These are phyloP conservation scores for Mimosa bimucronata DNA, from an alignment of 306 rosid genomes.

Conservation along the genomic window DNA sequence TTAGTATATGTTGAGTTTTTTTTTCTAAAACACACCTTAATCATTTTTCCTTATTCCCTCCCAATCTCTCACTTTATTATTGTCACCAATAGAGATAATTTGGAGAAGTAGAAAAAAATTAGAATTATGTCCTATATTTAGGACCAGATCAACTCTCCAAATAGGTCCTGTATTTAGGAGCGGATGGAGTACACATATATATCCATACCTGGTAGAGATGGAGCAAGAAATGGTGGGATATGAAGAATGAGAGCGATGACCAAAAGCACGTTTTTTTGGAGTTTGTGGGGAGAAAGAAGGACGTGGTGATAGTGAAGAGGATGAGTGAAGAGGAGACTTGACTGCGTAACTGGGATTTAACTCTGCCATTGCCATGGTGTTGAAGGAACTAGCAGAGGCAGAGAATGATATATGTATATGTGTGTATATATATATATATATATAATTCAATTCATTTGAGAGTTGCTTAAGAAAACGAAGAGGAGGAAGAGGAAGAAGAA, in stretches of 20 bases:
- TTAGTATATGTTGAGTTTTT: too few species aligned
- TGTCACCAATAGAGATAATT: too few species aligned
- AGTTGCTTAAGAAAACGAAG: too few species aligned
- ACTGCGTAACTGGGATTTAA: conserved; percentile 49
- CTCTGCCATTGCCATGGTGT: conserved; percentile 70
- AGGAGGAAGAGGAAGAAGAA: background rate
- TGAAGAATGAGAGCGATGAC: conserved; percentile 44
- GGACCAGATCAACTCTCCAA: too few species aligned
- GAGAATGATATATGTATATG: background rate
- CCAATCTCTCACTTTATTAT: too few species aligned
- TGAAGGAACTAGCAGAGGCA: background rate
- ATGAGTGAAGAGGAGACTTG: conserved; percentile 50
- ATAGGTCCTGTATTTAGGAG: too few species aligned
- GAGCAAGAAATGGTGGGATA: conserved; percentile 66
- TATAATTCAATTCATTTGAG: background rate
- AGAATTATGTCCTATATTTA: too few species aligned
- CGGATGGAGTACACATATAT: too few species aligned
- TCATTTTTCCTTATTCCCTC: too few species aligned
- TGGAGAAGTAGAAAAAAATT: too few species aligned
- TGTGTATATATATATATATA: background rate
- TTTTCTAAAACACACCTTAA: too few species aligned
- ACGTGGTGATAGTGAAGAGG: conserved; percentile 54
- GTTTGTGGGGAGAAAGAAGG: conserved; percentile 35
- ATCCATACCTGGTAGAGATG: conserved; percentile 67
- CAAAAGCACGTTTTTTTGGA: conserved; percentile 44